Percentiles rank a stretch among this genome's conserved stretches.
Evolutionary conservation across 306 rosid species (phyloP).

Genomic region (Corylus avellana): DNA sequence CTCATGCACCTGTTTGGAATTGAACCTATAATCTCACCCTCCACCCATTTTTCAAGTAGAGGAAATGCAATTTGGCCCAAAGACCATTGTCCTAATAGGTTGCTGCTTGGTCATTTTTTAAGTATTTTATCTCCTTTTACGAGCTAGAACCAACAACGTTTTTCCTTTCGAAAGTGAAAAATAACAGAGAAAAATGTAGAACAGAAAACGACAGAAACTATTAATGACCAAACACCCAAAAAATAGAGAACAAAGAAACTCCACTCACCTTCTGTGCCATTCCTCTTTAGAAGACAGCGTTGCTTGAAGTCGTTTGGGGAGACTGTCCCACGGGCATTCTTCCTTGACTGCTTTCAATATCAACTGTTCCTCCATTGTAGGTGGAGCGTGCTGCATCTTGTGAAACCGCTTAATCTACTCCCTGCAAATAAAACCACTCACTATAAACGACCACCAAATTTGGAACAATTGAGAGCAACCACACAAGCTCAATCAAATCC

Average conservation of each 20-base stretch:
- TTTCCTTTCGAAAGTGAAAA: not conserved
- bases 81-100: not conserved
- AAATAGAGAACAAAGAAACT: slow-evolving; percentile 5
- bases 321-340: slow-evolving; percentile 82
- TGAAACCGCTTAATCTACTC: slow-evolving; percentile 28
- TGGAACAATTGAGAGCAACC: not conserved
- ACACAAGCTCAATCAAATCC: not conserved
- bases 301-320: slow-evolving; percentile 77
- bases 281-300: slow-evolving; percentile 77
- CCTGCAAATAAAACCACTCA: slow-evolving; percentile 16
- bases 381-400: slow-evolving; percentile 67
- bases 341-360: slow-evolving; percentile 73
- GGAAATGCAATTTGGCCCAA: not conserved
- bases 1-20: too few relatives aligned
- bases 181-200: too few relatives aligned
- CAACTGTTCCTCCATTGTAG: slow-evolving; percentile 68
- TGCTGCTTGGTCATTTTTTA: not conserved
- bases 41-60: too few relatives aligned
- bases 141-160: not conserved
- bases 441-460: not conserved
- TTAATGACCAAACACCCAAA: not conserved
- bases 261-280: slow-evolving; percentile 76
- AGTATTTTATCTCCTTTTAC: not conserved
- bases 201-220: not conserved
- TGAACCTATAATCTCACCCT: too few relatives aligned